phyloP scores from a whole-genome alignment of 2,329 filamentous ascomycete genomes.

The Neofusicoccum sp. region DNA sequence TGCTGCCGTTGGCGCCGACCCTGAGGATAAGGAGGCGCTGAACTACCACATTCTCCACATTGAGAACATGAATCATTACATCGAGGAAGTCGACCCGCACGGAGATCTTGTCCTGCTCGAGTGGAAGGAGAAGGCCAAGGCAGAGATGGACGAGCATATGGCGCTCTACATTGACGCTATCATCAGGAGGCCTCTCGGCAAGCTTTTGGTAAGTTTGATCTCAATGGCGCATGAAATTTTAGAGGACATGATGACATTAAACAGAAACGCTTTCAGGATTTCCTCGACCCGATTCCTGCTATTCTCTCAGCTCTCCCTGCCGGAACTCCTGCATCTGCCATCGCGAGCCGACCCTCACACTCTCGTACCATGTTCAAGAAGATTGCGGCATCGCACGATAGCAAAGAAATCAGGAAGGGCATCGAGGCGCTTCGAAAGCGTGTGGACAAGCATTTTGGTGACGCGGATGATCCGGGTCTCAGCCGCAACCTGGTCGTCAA shows the following conservation, averaged over 20 bases:
- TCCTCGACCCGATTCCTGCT: constrained; percentile 84
- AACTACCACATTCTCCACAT: constrained; percentile 98
- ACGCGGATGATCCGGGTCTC: constrained; percentile 73
- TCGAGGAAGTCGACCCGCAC: constrained; percentile 82
- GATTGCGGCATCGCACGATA: constrained; percentile 76
- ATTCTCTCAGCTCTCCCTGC: constrained; percentile 57
- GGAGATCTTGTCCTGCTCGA: constrained; percentile 76
- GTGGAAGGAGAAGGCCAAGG: constrained; percentile 77
- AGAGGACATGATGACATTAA: constrained; percentile 17
- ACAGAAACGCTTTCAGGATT: constrained; percentile 58
- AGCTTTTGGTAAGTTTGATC: constrained; percentile 62
- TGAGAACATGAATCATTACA: constrained; percentile 98
- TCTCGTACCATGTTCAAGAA: constrained; percentile 84
- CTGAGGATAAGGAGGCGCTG: constrained; percentile 92
- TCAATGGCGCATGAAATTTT: not conserved
- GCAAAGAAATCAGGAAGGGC: constrained; percentile 84
- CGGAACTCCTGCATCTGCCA: constrained; percentile 53
- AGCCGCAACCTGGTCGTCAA: constrained; percentile 62
- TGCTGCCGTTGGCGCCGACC: constrained; percentile 51
- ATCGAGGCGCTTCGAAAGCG: constrained; percentile 86
- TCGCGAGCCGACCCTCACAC: constrained; percentile 82
- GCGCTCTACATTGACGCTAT: constrained; percentile 83
- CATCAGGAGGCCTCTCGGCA: constrained; percentile 85
- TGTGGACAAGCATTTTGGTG: constrained; percentile 96
- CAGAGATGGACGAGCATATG: constrained; percentile 86